Evolutionary conservation across 352 stramenopile species (phyloP).

Genomic region (Phytopythium kandeliae): DNA sequence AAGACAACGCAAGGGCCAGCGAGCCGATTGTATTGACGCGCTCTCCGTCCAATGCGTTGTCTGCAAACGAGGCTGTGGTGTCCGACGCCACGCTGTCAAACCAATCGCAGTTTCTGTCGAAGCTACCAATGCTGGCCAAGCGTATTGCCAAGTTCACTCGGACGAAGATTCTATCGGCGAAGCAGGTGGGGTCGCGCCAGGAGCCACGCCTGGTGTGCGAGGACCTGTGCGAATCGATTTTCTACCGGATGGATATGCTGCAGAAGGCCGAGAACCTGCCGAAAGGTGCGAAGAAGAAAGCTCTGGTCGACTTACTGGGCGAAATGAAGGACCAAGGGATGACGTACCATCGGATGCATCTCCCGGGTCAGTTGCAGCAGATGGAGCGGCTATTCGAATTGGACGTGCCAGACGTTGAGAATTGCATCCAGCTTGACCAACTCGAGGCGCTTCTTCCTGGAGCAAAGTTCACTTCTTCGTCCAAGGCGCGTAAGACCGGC

Average conservation of each 20-base stretch:
- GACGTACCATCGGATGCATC: slow-evolving; percentile 63
- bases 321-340: slow-evolving; percentile 87
- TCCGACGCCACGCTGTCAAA: slow-evolving; percentile 7
- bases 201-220: slow-evolving; percentile 71
- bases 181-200: slow-evolving; percentile 60
- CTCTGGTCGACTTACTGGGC: slow-evolving; percentile 93
- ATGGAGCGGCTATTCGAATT: slow-evolving; percentile 82
- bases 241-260: slow-evolving; percentile 90
- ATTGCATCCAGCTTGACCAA: slow-evolving; percentile 71
- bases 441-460: slow-evolving; percentile 20
- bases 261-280: slow-evolving; percentile 79
- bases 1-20: background rate
- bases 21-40: slow-evolving; percentile 7
- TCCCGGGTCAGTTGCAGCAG: slow-evolving; percentile 66
- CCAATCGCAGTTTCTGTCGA: slow-evolving; percentile 37
- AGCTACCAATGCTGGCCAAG: slow-evolving; percentile 54
- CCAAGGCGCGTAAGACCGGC: slow-evolving; percentile 16
- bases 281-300: slow-evolving; percentile 97
- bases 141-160: slow-evolving; percentile 71
- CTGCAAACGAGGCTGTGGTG: slow-evolving; percentile 4
- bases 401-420: slow-evolving; percentile 78
- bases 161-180: slow-evolving; percentile 57
- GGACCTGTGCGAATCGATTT: slow-evolving; percentile 92
- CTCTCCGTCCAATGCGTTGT: too few species aligned
- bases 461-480: background rate